Evolutionary conservation across 441 rosid species (phyloP).

Genomic region (Monsonia emarginata): DNA sequence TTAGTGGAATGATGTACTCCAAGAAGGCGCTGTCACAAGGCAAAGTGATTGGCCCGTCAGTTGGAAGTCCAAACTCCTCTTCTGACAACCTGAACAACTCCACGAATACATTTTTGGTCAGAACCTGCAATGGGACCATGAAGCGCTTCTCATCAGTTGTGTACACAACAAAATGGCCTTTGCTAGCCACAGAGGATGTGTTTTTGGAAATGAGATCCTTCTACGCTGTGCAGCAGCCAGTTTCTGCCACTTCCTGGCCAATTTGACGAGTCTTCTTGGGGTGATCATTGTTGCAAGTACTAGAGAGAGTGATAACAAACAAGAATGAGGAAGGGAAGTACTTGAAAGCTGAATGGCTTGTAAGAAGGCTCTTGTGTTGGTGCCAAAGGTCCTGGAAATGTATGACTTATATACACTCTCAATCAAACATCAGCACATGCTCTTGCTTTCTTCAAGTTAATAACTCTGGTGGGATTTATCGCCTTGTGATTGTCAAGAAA

Average conservation of each 20-base stretch:
- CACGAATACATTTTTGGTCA: background rate
- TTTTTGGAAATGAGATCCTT: background rate
- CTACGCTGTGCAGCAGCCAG: background rate
- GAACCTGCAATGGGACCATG: slow-evolving; percentile 12
- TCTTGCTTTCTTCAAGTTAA: background rate
- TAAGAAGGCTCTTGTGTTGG: background rate
- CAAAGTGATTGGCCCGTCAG: slow-evolving; percentile 12
- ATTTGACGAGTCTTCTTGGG: slow-evolving; percentile 1
- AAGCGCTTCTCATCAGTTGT: slow-evolving; percentile 11
- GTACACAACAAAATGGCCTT: slow-evolving; percentile 16
- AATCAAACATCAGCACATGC: background rate
- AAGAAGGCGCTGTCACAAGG: slow-evolving; percentile 15
- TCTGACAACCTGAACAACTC: slow-evolving; percentile 15
- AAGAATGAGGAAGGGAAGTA: background rate
- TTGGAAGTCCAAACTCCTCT: slow-evolving; percentile 23
- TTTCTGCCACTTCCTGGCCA: slow-evolving; percentile 13
- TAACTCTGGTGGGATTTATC: background rate
- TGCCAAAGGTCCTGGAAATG: background rate
- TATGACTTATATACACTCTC: background rate
- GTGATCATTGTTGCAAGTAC: slow-evolving; percentile 5
- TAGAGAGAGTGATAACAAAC: background rate
- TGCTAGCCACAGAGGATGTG: background rate
- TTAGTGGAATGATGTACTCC: slow-evolving; percentile 10
- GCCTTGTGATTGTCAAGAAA: background rate
- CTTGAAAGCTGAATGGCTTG: background rate